Base-by-base conservation (phyloP, 805 yeast species). In the Monosporozyma unispora region DNA sequence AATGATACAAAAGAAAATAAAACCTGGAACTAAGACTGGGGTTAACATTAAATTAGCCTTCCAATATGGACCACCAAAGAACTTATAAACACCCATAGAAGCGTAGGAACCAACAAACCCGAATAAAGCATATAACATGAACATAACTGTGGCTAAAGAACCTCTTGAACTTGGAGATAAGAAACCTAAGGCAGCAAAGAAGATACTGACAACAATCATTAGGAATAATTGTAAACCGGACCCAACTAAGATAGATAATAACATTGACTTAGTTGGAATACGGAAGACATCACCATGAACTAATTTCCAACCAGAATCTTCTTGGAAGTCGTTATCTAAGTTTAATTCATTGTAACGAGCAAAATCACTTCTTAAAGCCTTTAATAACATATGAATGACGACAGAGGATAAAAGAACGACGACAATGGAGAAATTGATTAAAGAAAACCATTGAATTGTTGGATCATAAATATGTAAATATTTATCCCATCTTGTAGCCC, bases 401-500 rank as follows among this genome's bases (percentile, higher is more conserved):
- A 89, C 79, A 35, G 82, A 71, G 3, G 93, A 84, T 54, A 93
- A 73, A 55, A 86, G 78, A 9, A 87, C 53, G 7, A 89, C 96
- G 59, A 91, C 79, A 49, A 90, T 66, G 3, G 95, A 81, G 54
- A 95, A 88, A 70, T 89, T 89, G 56, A 89, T 71, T 58, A 93
- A 78, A 1, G 97, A 88, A 60, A 89, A 87, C 97, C 98, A 91
- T 70, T 93, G 97, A 58, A 93, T 86, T 63, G 84, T 84, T 50
- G 97, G 95, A 63, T 87, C 96, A 64, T 82, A 85, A 22, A 86
- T 93, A 59, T 87, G 95, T 60, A 93, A 74, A 65, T 93, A 93
- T 68, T 88, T 87, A 68, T 93, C 99, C 99, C 99, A 93, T 71
- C 99, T 82, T 2, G 98, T 91, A 31, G 97, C 98, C 98, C 98